Percentiles rank a stretch among this genome's conserved stretches.
These are phyloP conservation scores for Diaporthe sp. DNA, from an alignment of 2,329 filamentous ascomycete genomes.

Conservation along the genomic window DNA sequence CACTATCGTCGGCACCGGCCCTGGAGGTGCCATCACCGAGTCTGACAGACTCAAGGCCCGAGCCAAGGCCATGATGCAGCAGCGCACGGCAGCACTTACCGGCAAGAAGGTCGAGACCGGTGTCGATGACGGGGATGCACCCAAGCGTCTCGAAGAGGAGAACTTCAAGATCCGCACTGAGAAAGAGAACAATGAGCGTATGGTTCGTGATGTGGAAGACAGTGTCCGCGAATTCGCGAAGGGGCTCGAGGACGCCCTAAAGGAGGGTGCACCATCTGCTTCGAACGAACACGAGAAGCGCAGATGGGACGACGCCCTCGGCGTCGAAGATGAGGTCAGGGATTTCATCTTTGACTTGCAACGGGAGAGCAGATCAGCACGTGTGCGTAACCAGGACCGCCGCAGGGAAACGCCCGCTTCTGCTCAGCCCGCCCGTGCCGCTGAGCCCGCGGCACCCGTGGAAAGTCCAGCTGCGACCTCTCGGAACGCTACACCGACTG, in stretches of 20 bases:
- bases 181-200: constrained; percentile 92
- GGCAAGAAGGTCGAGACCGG: constrained; percentile 79
- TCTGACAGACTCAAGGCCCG: constrained; percentile 93
- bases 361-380: constrained; percentile 81
- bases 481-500: constrained; percentile 63
- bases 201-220: constrained; percentile 97
- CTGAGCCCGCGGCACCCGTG: constrained; percentile 56
- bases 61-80: constrained; percentile 98
- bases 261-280: constrained; percentile 80
- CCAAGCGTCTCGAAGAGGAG: constrained; percentile 90
- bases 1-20: constrained; percentile 90
- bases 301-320: constrained; percentile 94
- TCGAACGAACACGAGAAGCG: constrained; percentile 89
- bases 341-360: constrained; percentile 99
- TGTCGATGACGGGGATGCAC: constrained; percentile 80
- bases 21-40: constrained; percentile 90
- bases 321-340: constrained; percentile 95
- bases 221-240: constrained; percentile 90
- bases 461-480: constrained; percentile 66
- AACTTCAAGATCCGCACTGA: constrained; percentile 83
- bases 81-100: constrained; percentile 90
- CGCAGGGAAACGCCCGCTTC: constrained; percentile 55
- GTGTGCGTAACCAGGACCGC: constrained; percentile 71
- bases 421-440: constrained; percentile 54
- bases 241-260: constrained; percentile 87